phyloP scores from a whole-genome alignment of 192 early-diverging fungal species.

The Backusella sp. region DNA sequence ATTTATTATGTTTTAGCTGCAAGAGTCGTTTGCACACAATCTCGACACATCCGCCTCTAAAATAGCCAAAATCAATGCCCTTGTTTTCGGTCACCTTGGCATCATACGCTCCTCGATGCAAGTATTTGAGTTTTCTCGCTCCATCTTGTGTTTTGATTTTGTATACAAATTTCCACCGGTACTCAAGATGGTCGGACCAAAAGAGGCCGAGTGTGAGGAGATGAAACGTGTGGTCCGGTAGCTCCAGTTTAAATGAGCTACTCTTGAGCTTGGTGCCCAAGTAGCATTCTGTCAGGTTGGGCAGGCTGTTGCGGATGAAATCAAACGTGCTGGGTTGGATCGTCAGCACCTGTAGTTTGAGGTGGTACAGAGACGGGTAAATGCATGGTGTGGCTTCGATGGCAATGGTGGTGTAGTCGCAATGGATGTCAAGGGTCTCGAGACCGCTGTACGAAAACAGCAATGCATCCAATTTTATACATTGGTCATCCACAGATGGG shows the following conservation, averaged over 20 bases:
- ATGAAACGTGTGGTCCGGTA: not conserved
- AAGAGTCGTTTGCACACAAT: not conserved
- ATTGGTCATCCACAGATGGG: not conserved
- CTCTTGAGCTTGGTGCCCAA: not conserved
- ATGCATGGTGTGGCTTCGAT: not conserved
- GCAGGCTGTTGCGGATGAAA: not conserved
- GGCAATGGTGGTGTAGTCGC: not conserved
- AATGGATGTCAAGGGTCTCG: not conserved
- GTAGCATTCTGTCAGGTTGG: not conserved
- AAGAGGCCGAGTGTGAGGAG: not conserved
- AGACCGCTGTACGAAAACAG: not conserved
- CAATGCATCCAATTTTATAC: not conserved
- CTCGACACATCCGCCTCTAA: not conserved
- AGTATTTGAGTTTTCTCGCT: not conserved
- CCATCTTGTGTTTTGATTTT: not conserved
- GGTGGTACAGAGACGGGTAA: not conserved
- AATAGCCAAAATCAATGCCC: not conserved
- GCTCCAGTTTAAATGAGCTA: not conserved
- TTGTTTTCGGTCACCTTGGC: not conserved
- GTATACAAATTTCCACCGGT: not conserved
- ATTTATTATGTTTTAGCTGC: not conserved
- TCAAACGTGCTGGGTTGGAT: not conserved
- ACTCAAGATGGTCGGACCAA: not conserved
- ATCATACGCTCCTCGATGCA: not conserved
- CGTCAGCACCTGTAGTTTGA: not conserved